Base-by-base conservation (phyloP, 148 eudicot species). In the Beta vulgaris region DNA sequence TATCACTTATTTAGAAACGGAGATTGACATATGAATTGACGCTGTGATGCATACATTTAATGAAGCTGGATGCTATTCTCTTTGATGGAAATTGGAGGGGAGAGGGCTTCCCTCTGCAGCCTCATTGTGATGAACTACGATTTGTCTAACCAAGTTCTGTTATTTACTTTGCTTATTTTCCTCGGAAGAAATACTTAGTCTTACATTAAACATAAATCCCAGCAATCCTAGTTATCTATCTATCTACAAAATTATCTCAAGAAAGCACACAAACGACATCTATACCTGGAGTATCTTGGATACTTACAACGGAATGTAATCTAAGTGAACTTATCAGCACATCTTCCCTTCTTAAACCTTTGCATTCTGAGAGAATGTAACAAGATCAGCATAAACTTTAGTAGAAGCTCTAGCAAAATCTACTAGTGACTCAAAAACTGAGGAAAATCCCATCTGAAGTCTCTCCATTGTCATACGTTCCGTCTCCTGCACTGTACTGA, bases 381-480 rank as follows among this genome's bases (percentile, higher is more conserved):
- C 78, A n/a, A 85, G 81, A 65, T 82, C 79, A 75, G 75, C 80
- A 69, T 87, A 89, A 77, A 80, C 72, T 43, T 81, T 77, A 51
- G 79, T 43, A 43, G 87, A 82, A 36, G 75, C 88, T 76, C 77
- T 76, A 0, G 88, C 83, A 70, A 86, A 86, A 15, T 86, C 89
- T 0, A 61, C 70, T 54, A 89, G 54, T 1, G 87, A 73, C 73
- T 79, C 87, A 37, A 85, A 87, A 76, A 89, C 87, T 4, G 88
- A 83, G 40, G 77, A 75, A 62, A 89, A 89, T 23, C 90, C 92
- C 26, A 49, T 80, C 78, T 71, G 79, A 54, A 86, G 80, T 61
- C 82, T 81, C 40, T 77, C 72, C 28, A 82, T 65, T 40, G 77
- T 81, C 4, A 76, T 31, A 34, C 68, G 74, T 34, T 80, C 73